A percentile compares a stretch with the other conserved stretches of the same genome.
These are phyloP conservation scores for Geotrichum restrictum DNA, from an alignment of 1,139 yeast genomes.

Conservation along the genomic window DNA sequence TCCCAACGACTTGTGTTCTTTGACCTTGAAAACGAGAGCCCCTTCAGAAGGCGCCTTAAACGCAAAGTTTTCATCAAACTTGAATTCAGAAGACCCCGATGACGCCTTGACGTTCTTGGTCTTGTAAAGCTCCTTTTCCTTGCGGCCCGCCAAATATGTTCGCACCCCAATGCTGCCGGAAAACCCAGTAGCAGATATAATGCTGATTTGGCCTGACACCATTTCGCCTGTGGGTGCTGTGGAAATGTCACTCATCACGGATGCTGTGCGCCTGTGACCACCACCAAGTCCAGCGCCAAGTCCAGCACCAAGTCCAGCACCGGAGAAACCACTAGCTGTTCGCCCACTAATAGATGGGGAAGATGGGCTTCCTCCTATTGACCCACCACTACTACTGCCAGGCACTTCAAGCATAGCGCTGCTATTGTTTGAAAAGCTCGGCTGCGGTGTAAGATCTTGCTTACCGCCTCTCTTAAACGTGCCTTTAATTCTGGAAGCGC, in stretches of 20 bases:
- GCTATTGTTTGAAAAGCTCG: neutral
- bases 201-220: slow-evolving; percentile 30
- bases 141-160: slow-evolving; percentile 32
- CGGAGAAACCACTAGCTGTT: too few species aligned
- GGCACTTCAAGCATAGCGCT: neutral
- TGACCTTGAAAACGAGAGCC: slow-evolving; percentile 54
- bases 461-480: slow-evolving; percentile 9
- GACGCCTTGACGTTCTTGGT: slow-evolving; percentile 57
- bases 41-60: slow-evolving; percentile 66
- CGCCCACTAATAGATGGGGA: neutral
- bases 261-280: slow-evolving; percentile 17
- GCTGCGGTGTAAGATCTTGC: slow-evolving; percentile 14
- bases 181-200: slow-evolving; percentile 34
- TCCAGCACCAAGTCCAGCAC: too few species aligned
- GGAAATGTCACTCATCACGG: slow-evolving; percentile 25
- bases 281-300: neutral
- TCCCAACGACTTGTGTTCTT: slow-evolving; percentile 71
- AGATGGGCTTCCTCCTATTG: neutral
- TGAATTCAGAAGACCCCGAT: slow-evolving; percentile 46
- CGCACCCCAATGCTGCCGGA: slow-evolving; percentile 34
- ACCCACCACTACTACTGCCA: neutral
- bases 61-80: slow-evolving; percentile 62
- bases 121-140: slow-evolving; percentile 56
- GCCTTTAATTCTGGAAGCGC: slow-evolving; percentile 17
- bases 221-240: slow-evolving; percentile 22